phyloP scores from a whole-genome alignment of 164 flowering plant species.

The Piper longum region DNA sequence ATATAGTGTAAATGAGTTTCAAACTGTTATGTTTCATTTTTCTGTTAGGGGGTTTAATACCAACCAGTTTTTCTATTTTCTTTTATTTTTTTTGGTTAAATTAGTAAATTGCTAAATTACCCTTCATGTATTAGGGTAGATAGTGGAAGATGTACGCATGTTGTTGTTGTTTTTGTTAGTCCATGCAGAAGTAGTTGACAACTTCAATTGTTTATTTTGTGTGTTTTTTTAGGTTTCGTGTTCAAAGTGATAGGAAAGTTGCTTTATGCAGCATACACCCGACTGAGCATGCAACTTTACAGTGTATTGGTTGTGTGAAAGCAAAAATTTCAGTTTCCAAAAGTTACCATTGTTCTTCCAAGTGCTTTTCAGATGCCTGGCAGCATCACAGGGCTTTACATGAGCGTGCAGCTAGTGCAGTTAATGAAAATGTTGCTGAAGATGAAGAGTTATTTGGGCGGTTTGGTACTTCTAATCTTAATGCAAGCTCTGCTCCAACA shows the following conservation, averaged over 20 bases:
- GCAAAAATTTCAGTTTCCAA: conserved; percentile 71
- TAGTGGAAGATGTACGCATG: too few species aligned
- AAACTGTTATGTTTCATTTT: too few species aligned
- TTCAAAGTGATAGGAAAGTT: conserved; percentile 83
- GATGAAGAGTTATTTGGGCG: conserved; percentile 82
- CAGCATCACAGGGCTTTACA: conserved; percentile 91
- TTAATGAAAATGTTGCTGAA: conserved; percentile 69
- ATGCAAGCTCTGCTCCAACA: conserved; percentile 36
- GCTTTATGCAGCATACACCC: conserved; percentile 91
- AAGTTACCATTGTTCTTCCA: conserved; percentile 85
- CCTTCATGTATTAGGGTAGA: neutral
- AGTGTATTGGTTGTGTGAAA: conserved; percentile 82
- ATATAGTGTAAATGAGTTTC: too few species aligned
- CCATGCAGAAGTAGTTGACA: neutral
- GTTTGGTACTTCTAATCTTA: conserved; percentile 35
- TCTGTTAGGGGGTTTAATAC: too few species aligned
- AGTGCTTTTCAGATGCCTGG: conserved; percentile 96
- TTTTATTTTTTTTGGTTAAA: too few species aligned
- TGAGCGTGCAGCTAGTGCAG: conserved; percentile 86
- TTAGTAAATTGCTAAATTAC: neutral
- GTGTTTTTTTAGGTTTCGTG: conserved; percentile 57
- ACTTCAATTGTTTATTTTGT: neutral
- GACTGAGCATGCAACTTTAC: conserved; percentile 84
- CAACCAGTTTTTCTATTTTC: too few species aligned
- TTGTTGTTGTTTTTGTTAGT: too few species aligned